Evolutionary conservation across 2,329 filamentous ascomycete species (phyloP), one percentile per base, ranked within the genome.

Genomic region (Plectosphaerella plurivora): DNA sequence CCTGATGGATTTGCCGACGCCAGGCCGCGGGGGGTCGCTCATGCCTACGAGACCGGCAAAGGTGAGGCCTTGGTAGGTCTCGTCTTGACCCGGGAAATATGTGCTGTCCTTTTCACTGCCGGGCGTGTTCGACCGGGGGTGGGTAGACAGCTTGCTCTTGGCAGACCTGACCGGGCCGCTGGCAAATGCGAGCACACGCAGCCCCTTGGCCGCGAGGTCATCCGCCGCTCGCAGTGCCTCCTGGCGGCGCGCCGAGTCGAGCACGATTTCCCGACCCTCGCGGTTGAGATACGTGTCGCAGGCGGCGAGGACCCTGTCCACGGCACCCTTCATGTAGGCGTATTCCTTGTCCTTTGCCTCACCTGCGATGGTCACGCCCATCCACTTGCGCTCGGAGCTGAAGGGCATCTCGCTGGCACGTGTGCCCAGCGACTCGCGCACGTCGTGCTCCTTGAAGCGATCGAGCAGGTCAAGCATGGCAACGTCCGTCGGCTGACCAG

Each of bases 331-430:
- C 74, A 97, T 89, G 67, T 97, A 99, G 1, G 91, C 92, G 59
- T 91, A 86, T 62, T 96, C 89, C 55, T 85, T 84, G 37, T 88
- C 85, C 53, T 75, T 77, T 28, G 75, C 72, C 47, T 83, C 78
- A 20, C 77, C 74, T 44, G 84, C 84, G 60, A 97, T 89, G 2
- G 91, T 88, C 25, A 97, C 92, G 35, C 95, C 95, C 95, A 99
- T 99, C 93, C 93, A 99, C 70, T 99, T 99, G 53, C 93, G 83
- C 66, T 96, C 91, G 1, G 94, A 99, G 66, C 93, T 97, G 70
- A 99, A 99, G 0, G 94, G 92, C 0, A 90, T 92, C 68, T 99
- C 94, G 44, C 85, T 84, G 33, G 88, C 82, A 47, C 93, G 88
- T 33, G 82, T 79, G n/a, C 91, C 91, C 51, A 96, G 83, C 10